phyloP scores from a whole-genome alignment of 805 yeast species.

The Candida schatavii region DNA sequence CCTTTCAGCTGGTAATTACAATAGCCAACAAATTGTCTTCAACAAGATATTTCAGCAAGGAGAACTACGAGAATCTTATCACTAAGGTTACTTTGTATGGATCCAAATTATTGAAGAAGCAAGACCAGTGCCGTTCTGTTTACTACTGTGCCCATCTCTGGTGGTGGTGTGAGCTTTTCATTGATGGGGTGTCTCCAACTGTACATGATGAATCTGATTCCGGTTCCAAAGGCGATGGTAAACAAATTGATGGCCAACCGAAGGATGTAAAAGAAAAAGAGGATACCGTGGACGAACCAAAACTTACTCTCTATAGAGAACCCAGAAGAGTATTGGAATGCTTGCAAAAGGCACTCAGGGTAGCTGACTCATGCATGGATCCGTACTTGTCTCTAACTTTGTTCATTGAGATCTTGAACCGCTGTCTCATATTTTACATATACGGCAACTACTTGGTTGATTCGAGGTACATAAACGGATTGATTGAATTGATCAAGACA shows the following conservation, averaged over 20 bases:
- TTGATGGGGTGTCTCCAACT: constrained; percentile 29
- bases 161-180: constrained; percentile 74
- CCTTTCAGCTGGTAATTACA: constrained; percentile 46
- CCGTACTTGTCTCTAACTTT: constrained; percentile 67
- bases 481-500: constrained; percentile 76
- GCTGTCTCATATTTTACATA: constrained; percentile 80
- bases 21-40: constrained; percentile 46
- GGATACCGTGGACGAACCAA: constrained; percentile 9
- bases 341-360: constrained; percentile 79
- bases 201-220: constrained; percentile 38
- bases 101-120: constrained; percentile 82
- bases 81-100: constrained; percentile 86
- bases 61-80: constrained; percentile 77
- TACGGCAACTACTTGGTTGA: constrained; percentile 74
- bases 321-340: constrained; percentile 84
- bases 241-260: too few relatives aligned
- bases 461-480: constrained; percentile 74
- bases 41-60: constrained; percentile 48
- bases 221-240: constrained; percentile 40
- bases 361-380: constrained; percentile 95
- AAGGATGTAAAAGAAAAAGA: constrained; percentile 17
- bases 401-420: constrained; percentile 85
- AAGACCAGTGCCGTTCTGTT: constrained; percentile 92
- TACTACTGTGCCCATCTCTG: constrained; percentile 86
- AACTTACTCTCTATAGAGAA: constrained; percentile 30